A percentile compares a stretch with the other conserved stretches of the same genome.
phyloP scores from a whole-genome alignment of 2,329 filamentous ascomycete species.

The Pseudocercospora fuligena region DNA sequence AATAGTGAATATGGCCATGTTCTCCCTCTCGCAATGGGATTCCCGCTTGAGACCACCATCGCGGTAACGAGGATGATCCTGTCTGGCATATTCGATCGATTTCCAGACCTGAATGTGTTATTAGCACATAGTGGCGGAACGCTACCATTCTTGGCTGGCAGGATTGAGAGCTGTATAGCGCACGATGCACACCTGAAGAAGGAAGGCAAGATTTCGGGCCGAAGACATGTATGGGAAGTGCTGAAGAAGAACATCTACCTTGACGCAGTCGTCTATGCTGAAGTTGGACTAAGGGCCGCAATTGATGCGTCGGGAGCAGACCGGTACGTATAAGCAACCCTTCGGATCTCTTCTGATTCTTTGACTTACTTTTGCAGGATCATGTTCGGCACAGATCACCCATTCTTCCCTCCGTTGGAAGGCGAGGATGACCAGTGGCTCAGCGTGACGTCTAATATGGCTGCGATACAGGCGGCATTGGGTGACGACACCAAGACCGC shows the following conservation, averaged over 20 bases:
- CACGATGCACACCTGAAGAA: constrained; percentile 77
- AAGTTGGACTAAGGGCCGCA: constrained; percentile 73
- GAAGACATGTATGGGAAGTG: constrained; percentile 66
- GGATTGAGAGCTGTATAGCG: constrained; percentile 83
- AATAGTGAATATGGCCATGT: constrained; percentile 83
- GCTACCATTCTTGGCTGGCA: constrained; percentile 82
- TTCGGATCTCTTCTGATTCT: background rate
- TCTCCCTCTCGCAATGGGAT: constrained; percentile 81
- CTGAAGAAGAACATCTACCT: constrained; percentile 79
- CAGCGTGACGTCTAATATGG: constrained; percentile 66
- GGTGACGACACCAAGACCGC: constrained; percentile 52
- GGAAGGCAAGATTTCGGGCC: constrained; percentile 62
- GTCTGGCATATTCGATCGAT: constrained; percentile 81
- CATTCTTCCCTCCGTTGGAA: constrained; percentile 79
- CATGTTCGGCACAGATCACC: constrained; percentile 71
- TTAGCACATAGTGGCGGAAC: constrained; percentile 89
- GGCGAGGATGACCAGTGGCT: constrained; percentile 70
- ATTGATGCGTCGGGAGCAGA: constrained; percentile 70
- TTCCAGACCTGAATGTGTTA: constrained; percentile 71
- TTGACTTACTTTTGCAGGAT: constrained; percentile 16
- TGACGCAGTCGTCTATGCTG: constrained; percentile 83
- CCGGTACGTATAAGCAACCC: constrained; percentile 50
- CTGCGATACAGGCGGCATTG: constrained; percentile 61
- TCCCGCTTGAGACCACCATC: constrained; percentile 91
- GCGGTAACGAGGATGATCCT: constrained; percentile 86